These are phyloP conservation scores for Dimargaris cristalligena DNA, from an alignment of 192 early-diverging fungal species.

Conservation along the genomic window DNA sequence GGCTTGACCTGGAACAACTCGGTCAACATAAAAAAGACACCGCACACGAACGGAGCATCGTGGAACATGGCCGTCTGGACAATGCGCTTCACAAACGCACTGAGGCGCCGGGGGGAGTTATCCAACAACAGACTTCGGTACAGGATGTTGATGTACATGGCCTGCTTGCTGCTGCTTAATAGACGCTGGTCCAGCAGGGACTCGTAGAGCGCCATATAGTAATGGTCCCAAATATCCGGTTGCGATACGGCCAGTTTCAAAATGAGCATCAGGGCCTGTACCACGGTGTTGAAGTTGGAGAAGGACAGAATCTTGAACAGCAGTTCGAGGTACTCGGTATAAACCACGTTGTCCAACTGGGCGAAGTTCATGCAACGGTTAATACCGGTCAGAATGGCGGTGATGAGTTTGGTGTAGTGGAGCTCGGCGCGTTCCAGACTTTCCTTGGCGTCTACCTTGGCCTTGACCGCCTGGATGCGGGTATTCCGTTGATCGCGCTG, in stretches of 20 bases:
- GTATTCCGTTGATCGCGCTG: slow-evolving; percentile 9
- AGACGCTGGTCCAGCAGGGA: slow-evolving; percentile 73
- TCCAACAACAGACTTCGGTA: slow-evolving; percentile 73
- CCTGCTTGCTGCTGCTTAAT: slow-evolving; percentile 62
- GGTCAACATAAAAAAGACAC: slow-evolving; percentile 62
- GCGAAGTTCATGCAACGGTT: slow-evolving; percentile 89
- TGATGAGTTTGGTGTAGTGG: slow-evolving; percentile 68
- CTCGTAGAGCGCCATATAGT: slow-evolving; percentile 82
- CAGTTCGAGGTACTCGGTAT: slow-evolving; percentile 69
- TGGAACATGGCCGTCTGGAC: slow-evolving; percentile 59
- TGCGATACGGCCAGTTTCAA: slow-evolving; percentile 41
- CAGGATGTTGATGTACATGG: slow-evolving; percentile 84
- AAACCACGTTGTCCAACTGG: slow-evolving; percentile 59
- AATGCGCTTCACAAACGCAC: slow-evolving; percentile 81
- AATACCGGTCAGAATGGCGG: slow-evolving; percentile 81
- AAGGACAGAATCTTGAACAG: slow-evolving; percentile 82
- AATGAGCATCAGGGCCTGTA: slow-evolving; percentile 84
- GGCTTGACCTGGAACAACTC: slow-evolving; percentile 26
- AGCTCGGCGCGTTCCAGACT: slow-evolving; percentile 37
- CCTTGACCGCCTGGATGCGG: slow-evolving; percentile 7
- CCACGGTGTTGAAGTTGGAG: slow-evolving; percentile 78
- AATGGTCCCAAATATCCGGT: slow-evolving; percentile 56
- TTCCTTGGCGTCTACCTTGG: slow-evolving; percentile 25
- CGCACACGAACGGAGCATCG: slow-evolving; percentile 72
- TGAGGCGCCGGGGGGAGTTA: slow-evolving; percentile 37